Conservation (phyloP, 2,329 filamentous ascomycete genomes). For the Plectosphaerella sp. region DNA sequence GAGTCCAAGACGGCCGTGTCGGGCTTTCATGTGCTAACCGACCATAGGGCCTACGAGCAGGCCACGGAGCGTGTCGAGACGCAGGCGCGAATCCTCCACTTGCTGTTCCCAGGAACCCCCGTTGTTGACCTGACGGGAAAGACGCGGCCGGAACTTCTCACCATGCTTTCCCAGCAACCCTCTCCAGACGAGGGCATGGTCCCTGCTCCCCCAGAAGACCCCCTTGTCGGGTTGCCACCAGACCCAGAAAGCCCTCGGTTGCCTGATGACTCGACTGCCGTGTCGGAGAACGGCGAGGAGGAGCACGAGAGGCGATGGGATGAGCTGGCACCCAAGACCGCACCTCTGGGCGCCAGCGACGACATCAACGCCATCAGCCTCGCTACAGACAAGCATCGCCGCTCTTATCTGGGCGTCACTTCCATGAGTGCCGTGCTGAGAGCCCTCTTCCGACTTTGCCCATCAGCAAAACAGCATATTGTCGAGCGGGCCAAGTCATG, state of each 20-base stretch:
- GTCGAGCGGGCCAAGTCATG: conserved; percentile 18
- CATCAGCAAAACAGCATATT: conserved; percentile 20
- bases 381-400: conserved; percentile 49
- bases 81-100: conserved; percentile 16
- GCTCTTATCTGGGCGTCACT: conserved; percentile 60
- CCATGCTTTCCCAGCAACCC: conserved; percentile 5
- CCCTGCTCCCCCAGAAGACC: neutral
- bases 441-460: conserved; percentile 42
- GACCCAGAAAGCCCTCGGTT: neutral
- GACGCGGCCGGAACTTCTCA: conserved; percentile 14
- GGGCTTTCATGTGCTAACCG: neutral
- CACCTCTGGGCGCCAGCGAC: conserved; percentile 18
- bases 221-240: neutral
- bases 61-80: conserved; percentile 16
- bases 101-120: conserved; percentile 14
- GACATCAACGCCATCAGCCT: conserved; percentile 31
- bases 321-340: conserved; percentile 18
- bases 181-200: neutral
- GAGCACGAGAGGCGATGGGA: conserved; percentile 22
- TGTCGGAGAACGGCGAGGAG: conserved; percentile 20
- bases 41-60: conserved; percentile 17
- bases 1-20: neutral
- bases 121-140: conserved; percentile 14
- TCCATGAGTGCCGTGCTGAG: conserved; percentile 59
- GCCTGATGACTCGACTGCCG: conserved; percentile 16